Percentiles rank a stretch among this genome's conserved stretches.
Evolutionary conservation across 257 asterid genomes (phyloP).

Genomic region (Solanum phureja): DNA sequence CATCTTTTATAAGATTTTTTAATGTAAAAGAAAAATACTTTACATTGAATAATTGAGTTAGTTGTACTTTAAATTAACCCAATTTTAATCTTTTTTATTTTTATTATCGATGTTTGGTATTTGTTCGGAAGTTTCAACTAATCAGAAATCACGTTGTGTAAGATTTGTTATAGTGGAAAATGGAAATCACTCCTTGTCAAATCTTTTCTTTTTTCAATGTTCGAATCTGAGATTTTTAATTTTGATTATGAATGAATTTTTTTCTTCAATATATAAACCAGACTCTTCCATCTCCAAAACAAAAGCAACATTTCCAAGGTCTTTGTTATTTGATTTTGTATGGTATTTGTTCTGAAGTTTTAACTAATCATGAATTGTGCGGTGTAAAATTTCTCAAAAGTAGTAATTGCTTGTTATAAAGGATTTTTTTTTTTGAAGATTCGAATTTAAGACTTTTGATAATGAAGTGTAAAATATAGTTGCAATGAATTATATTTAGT

Average conservation of each 20-base stretch:
- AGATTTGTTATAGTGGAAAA: too few relatives aligned
- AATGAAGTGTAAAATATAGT: too few relatives aligned
- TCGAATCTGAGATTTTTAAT: fast-evolving
- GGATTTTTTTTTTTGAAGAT: too few relatives aligned
- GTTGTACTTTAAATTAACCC: background rate
- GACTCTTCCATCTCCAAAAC: background rate
- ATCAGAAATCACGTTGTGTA: too few relatives aligned
- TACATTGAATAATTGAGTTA: background rate
- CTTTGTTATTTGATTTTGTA: background rate
- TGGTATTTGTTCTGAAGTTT: background rate
- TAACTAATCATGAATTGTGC: background rate
- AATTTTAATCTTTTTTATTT: too few relatives aligned
- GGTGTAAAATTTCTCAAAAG: background rate
- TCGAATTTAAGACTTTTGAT: too few relatives aligned
- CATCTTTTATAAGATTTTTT: background rate
- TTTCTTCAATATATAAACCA: background rate
- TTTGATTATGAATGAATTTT: too few relatives aligned
- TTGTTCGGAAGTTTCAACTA: too few relatives aligned
- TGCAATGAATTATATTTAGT: background rate
- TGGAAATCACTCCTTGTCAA: background rate
- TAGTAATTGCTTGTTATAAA: too few relatives aligned
- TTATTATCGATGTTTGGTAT: too few relatives aligned
- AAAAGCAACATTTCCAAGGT: background rate
- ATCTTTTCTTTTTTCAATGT: background rate
- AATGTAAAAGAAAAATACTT: background rate